phyloP scores from a whole-genome alignment of 805 yeast genomes.

The Cyberlindnera meyerae region DNA sequence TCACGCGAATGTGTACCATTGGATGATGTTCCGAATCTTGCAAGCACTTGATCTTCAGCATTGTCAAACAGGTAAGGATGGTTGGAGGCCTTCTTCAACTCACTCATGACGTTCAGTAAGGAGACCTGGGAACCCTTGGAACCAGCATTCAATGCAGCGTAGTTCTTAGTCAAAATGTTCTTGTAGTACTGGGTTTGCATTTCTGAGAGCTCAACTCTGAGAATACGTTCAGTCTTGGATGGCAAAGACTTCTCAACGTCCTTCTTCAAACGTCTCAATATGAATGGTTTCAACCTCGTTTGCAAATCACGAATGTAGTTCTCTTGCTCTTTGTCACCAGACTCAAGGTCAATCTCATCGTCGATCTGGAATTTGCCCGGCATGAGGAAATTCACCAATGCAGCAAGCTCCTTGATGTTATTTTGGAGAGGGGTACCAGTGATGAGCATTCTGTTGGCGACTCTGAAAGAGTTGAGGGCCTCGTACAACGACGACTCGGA shows the following conservation, averaged over 20 bases:
- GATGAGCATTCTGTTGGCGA: slow-evolving; percentile 77
- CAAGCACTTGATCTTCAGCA: slow-evolving; percentile 78
- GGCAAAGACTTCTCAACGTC: slow-evolving; percentile 97
- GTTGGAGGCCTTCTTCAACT: slow-evolving; percentile 92
- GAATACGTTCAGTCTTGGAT: slow-evolving; percentile 89
- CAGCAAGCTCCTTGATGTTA: slow-evolving; percentile 91
- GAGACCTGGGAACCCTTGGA: slow-evolving; percentile 74
- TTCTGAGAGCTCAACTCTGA: slow-evolving; percentile 93
- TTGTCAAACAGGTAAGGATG: slow-evolving; percentile 94
- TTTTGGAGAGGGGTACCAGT: slow-evolving; percentile 99
- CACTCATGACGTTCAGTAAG: slow-evolving; percentile 87
- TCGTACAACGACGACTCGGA: slow-evolving; percentile 92
- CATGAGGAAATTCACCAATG: slow-evolving; percentile 90
- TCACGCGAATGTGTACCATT: slow-evolving; percentile 57
- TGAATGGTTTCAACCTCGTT: slow-evolving; percentile 81
- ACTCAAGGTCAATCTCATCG: slow-evolving; percentile 86
- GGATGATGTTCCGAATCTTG: slow-evolving; percentile 50
- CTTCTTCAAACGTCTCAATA: slow-evolving; percentile 87
- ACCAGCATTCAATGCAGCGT: slow-evolving; percentile 86
- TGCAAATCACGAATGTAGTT: slow-evolving; percentile 83
- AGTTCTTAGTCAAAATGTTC: slow-evolving; percentile 88
- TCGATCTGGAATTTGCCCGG: slow-evolving; percentile 90
- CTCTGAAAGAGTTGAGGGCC: slow-evolving; percentile 75
- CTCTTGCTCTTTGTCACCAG: slow-evolving; percentile 76
- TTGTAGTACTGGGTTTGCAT: slow-evolving; percentile 93